Base-by-base conservation (phyloP, 2,329 filamentous ascomycete genomes). In the Fusarium nematophilum region DNA sequence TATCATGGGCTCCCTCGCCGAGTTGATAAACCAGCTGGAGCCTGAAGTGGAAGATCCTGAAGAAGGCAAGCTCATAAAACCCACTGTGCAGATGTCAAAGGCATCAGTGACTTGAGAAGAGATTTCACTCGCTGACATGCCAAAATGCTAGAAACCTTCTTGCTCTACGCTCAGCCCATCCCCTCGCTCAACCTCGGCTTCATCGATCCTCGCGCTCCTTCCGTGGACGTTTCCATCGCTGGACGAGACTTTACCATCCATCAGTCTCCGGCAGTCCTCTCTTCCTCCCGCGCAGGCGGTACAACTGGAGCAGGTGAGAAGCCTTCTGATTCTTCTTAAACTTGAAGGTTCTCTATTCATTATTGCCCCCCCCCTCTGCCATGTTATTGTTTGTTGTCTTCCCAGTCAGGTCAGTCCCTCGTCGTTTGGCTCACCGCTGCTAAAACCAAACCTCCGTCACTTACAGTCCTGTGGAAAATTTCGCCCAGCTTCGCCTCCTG, bases 381-480 rank as follows among this genome's bases (percentile, higher is more conserved):
- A 18, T 21, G 21, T 21, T 21, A 26, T 9, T 30, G 13, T 33
- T 45, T 21, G 21, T 21, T 6, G 4, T 6, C 21, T 6, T 6
- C 21, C 21, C 21, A 21, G 21, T 46, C 33, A n/a, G n/a, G n/a
- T n/a, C n/a, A n/a, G 15, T 26, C 26, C 34, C 14, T 21, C 42
- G 33, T 44, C 40, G 21, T 34, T n/a, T 45, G n/a, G 37, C 30
- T 53, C 25, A 57, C 46, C 52, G 49, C 38, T 54, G 49, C 53
- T 58, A 36, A 53, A 40, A 45, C 29, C 26, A 56, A 37, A n/a
- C n/a, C n/a, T n/a, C n/a, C 17, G 26, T 18, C 13, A 18, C 27
- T 33, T 27, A 31, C 31, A 90, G 93, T 97, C 14, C 81, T 98
- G 8, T 99, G 95, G 95, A 93, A 91, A 75, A 90, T 97, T 65